These are phyloP conservation scores for Trypanosoma conorhini DNA, from an alignment of 208 protist genomes.

Conservation along the genomic window DNA sequence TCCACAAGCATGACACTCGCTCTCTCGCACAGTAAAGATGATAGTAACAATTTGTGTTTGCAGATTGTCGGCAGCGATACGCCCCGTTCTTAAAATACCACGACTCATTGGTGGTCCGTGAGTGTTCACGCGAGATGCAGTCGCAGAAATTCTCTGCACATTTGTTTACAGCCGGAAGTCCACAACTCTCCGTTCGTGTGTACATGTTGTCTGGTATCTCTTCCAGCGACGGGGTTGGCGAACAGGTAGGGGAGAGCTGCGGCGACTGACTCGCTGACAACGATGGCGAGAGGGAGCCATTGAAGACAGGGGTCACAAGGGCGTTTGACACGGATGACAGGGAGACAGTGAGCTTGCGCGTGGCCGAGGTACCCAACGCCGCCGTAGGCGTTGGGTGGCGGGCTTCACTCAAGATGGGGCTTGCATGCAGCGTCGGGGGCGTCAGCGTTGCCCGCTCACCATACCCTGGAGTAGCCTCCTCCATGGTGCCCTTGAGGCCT, in stretches of 20 bases:
- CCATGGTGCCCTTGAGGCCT: neutral
- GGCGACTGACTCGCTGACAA: constrained; percentile 4
- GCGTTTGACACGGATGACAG: neutral
- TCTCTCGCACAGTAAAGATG: constrained; percentile 20
- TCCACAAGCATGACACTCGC: constrained; percentile 23
- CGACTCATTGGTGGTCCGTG: neutral
- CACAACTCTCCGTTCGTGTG: constrained; percentile 22
- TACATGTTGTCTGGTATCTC: constrained; percentile 23
- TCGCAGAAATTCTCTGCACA: constrained; percentile 22
- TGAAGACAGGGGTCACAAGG: neutral
- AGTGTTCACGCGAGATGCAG: constrained; percentile 5
- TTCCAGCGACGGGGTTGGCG: constrained; percentile 14
- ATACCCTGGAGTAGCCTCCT: neutral
- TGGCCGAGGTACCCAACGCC: neutral
- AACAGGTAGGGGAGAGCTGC: neutral
- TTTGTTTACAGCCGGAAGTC: neutral
- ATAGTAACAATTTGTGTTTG: constrained; percentile 23
- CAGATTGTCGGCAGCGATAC: neutral
- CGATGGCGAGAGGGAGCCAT: neutral
- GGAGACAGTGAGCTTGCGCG: neutral
- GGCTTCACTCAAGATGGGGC: neutral
- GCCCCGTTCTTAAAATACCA: constrained; percentile 5
- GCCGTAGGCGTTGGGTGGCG: neutral
- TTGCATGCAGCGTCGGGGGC: neutral
- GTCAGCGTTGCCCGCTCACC: neutral